These are phyloP conservation scores for Umbilicus rupestris DNA, from an alignment of 164 flowering plant genomes.

Conservation along the genomic window DNA sequence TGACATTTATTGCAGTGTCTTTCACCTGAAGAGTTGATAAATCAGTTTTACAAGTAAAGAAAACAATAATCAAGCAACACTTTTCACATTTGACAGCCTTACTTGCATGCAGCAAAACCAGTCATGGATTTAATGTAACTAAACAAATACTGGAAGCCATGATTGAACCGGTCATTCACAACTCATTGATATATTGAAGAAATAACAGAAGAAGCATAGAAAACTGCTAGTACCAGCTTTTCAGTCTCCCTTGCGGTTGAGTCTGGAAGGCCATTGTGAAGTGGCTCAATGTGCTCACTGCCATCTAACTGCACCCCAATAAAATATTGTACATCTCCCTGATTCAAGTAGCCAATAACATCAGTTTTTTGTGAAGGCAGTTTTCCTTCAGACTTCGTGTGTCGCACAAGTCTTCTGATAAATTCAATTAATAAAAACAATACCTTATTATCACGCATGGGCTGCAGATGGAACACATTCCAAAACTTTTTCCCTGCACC, in stretches of 20 bases:
- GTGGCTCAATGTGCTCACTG: conserved; percentile 90
- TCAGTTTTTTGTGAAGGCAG: not conserved
- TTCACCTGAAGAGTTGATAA: conserved; percentile 41
- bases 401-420: not conserved
- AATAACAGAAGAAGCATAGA: not conserved
- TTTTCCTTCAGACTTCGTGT: not conserved
- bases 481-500: conserved; percentile 85
- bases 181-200: not conserved
- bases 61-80: not conserved
- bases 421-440: not conserved
- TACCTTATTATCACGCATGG: conserved; percentile 99
- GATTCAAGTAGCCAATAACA: conserved; percentile 12
- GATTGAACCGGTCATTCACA: not conserved
- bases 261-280: conserved; percentile 67
- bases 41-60: not conserved
- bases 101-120: not conserved
- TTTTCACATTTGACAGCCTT: not conserved
- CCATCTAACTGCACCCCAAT: conserved; percentile 98
- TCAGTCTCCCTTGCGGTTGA: conserved; percentile 51
- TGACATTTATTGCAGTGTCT: conserved; percentile 86
- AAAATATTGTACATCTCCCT: conserved; percentile 98
- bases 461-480: conserved; percentile 96
- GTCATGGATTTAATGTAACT: not conserved
- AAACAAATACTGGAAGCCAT: not conserved
- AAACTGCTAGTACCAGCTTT: conserved; percentile 38